Evolutionary conservation across 2,329 filamentous ascomycete genomes (phyloP).

Genomic region (Aspergillus melleus): DNA sequence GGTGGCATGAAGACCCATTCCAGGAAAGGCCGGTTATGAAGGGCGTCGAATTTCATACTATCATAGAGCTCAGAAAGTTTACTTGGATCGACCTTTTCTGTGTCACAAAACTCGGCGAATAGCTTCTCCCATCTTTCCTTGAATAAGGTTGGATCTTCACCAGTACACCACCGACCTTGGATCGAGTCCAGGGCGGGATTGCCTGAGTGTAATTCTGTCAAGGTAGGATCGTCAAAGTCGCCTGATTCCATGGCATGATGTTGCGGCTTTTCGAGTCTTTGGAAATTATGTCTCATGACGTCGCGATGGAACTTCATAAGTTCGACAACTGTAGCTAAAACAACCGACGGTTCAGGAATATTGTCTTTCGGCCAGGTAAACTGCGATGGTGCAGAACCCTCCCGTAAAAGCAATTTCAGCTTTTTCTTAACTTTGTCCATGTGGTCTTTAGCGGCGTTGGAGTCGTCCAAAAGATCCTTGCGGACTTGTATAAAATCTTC

Average conservation of each 20-base stretch:
- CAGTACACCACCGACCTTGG: slow-evolving; percentile 92
- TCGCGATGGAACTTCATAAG: slow-evolving; percentile 96
- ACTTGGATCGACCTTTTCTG: slow-evolving; percentile 96
- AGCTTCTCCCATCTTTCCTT: slow-evolving; percentile 98
- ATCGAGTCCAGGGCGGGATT: slow-evolving; percentile 66
- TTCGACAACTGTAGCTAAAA: slow-evolving; percentile 87
- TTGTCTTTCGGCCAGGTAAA: slow-evolving; percentile 96
- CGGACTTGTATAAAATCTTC: slow-evolving; percentile 86
- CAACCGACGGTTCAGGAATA: slow-evolving; percentile 90
- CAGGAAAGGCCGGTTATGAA: slow-evolving; percentile 93
- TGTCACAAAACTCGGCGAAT: slow-evolving; percentile 93
- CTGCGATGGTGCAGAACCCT: slow-evolving; percentile 90
- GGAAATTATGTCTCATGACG: slow-evolving; percentile 94
- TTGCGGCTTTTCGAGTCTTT: slow-evolving; percentile 65
- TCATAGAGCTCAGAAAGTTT: slow-evolving; percentile 99
- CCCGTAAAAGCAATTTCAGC: slow-evolving; percentile 85
- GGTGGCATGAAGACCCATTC: slow-evolving; percentile 97
- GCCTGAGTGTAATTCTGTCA: slow-evolving; percentile 24
- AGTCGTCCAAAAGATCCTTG: slow-evolving; percentile 94
- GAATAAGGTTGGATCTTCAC: slow-evolving; percentile 92
- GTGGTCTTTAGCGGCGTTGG: slow-evolving; percentile 96
- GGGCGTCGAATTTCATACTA: slow-evolving; percentile 98
- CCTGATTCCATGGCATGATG: neutral
- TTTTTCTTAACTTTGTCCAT: slow-evolving; percentile 99
- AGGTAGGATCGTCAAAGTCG: slow-evolving; percentile 5